Conservation (phyloP, 192 early-diverging fungal species). For the Funneliformis mosseae region DNA sequence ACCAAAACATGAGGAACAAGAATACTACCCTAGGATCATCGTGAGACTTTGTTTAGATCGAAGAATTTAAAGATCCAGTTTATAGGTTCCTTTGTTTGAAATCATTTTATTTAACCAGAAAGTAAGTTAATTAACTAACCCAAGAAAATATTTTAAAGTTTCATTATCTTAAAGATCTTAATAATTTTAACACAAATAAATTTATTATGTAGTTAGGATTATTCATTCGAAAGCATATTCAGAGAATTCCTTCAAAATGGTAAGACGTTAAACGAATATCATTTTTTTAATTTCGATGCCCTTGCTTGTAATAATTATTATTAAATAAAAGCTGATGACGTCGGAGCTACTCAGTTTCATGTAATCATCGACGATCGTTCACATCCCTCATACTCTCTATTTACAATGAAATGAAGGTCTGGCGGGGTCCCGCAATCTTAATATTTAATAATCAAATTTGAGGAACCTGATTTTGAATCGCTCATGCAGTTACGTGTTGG, state of each 20-base stretch:
- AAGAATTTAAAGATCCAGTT: no score
- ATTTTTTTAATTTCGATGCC: background rate
- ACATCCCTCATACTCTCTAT: background rate
- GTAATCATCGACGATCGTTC: slow-evolving; percentile 30
- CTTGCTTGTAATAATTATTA: no score
- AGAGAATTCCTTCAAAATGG: slow-evolving; percentile 37
- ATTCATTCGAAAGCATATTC: slow-evolving; percentile 12
- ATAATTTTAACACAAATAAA: no score
- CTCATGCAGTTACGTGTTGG: slow-evolving; percentile 35
- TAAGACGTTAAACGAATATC: background rate
- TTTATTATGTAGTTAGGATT: no score
- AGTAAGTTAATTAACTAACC: no score
- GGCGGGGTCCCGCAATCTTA: slow-evolving; percentile 37
- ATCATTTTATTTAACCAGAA: no score
- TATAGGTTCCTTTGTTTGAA: no score
- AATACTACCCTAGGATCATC: no score
- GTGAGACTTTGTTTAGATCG: no score
- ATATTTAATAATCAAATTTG: slow-evolving; percentile 36
- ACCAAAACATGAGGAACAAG: no score
- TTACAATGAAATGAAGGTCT: slow-evolving; percentile 20
- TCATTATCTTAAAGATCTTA: no score
- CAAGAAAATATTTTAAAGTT: no score
- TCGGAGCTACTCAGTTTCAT: slow-evolving; percentile 26
- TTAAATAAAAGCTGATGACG: slow-evolving; percentile 27
- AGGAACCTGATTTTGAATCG: slow-evolving; percentile 23